Conservation (phyloP, 2,329 filamentous ascomycete species). For the Pseudopyrenochaeta lycopersici region DNA sequence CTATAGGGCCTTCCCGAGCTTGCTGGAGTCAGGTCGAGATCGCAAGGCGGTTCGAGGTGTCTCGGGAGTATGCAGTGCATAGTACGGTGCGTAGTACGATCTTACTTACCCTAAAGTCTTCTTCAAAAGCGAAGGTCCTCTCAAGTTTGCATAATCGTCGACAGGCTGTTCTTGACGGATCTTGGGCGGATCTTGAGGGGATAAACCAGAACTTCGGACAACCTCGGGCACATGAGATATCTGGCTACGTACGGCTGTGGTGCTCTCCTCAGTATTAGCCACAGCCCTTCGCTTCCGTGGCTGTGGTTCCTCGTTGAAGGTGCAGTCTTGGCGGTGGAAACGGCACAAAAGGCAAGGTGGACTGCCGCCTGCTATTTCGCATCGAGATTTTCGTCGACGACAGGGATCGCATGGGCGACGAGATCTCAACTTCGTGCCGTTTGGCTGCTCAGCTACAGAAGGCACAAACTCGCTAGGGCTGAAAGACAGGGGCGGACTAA, state of each 20-base stretch:
- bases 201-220: neutral
- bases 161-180: conserved; percentile 37
- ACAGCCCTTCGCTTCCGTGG: conserved; percentile 71
- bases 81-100: no score
- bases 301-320: conserved; percentile 71
- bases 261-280: conserved; percentile 13
- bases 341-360: conserved; percentile 72
- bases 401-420: conserved; percentile 72
- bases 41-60: no score
- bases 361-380: conserved; percentile 73
- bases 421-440: conserved; percentile 24
- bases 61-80: no score
- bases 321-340: conserved; percentile 72
- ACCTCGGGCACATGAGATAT: conserved; percentile 2
- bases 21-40: no score
- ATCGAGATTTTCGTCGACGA: conserved; percentile 70
- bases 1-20: no score
- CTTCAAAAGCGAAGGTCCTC: conserved; percentile 46
- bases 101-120: conserved; percentile 36
- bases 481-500: conserved; percentile 19
- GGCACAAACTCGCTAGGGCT: conserved; percentile 20
- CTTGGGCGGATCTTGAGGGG: conserved; percentile 17
- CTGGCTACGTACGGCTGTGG: neutral
- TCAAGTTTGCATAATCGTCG: conserved; percentile 45
- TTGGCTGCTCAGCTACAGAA: conserved; percentile 5